Base-by-base conservation (phyloP, 805 yeast genomes). In the Lachancea quebecensis region DNA sequence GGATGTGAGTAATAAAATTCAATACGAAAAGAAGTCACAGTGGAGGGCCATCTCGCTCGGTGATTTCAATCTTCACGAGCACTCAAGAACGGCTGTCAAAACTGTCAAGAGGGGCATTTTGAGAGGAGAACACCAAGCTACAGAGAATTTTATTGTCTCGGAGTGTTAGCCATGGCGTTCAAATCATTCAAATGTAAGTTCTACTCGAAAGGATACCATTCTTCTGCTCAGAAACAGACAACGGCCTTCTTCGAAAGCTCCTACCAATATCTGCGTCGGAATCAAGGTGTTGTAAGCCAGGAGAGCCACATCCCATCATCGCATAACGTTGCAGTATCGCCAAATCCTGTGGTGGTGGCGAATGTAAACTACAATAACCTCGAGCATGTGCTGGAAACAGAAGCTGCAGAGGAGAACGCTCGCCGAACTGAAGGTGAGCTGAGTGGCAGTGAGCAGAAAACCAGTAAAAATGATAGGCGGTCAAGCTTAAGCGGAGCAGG, bases 141-240 rank as follows among this genome's bases (percentile, higher is more conserved):
- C 14, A 30, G 33, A 14, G 14, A 30, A 4, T 30, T 11, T 5
- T 30, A 30, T 12, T 9, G 8, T 36, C 12, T 6, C 14, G 9
- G 27, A 34, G 38, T 25, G 14, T 17, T n/a, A 10, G 32, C n/a
- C 18, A 68, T 69, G 69, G 70, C 68, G 10, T 70, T 70, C 60
- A 68, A 64, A 57, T 65, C 68, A 41, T 63, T 69, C 56, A 69
- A 67, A 52, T 59, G 60, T 50, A 68, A 69, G 51, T 56, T 68
- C 38, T 60, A 59, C 29, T 59, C 70, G 21, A 67, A 68, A 54
- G 57, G 69, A 36, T 65, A 63, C 47, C 68, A 62, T 44, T 43
- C 40, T 18, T 55, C 67, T 14, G 58, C 65, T 37, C 63, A 63
- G 43, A 48, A 65, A 32, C 46, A 66, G 2, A 48, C 66, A 1